Evolutionary conservation across 495 filamentous ascomycete species (phyloP), one percentile per base, ranked within the genome.

Genomic region (Aspergillus kassunensis): DNA sequence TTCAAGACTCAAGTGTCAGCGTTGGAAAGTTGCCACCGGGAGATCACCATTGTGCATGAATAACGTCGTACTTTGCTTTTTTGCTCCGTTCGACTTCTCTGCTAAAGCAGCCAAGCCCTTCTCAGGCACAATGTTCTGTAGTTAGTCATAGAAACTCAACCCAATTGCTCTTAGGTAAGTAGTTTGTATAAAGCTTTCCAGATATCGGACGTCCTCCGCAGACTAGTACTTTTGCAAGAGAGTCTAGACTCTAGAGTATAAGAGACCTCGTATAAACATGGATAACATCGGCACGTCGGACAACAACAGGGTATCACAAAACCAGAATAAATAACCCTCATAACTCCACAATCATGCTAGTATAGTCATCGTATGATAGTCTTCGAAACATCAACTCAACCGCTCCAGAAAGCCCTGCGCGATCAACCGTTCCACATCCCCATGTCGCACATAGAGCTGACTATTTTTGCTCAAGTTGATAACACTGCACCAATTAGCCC

Each of bases 391-490:
- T 90, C 76, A 97, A 62, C 84, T 88, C 56, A 99, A 80, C 63
- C 87, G 88, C 66, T 97, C 92, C 60, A 99, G 69, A 71, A 96
- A 99, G n/a, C 95, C 95, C 68, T 97, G 95, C 13, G 89, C 83
- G 60, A 99, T 96, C 55, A 99, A 68, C 30, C 91, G 78, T 68
- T 97, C 93, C 8, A 99, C 95, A 75, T 99, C 95, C 4, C 91
- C 91, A 64, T 97, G 91, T 53, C 91, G 83, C 34, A 99, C 95
- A 64, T 91, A 97, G 60, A 97, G 93, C 62, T 99, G 95, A 62
- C 91, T 96, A 62, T 97, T 97, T 69, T 96, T 97, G 27, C 89
- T 97, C 68, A 99, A 78, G 52, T 88, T 97, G 60, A 99, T 97
- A 15, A 91, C 88, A 19, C 92, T 97, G 57, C 42, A 42, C 15